Percentiles rank a stretch among this genome's conserved stretches.
phyloP scores from a whole-genome alignment of 768 basidiomycete genomes.

The Tricholomella constricta region DNA sequence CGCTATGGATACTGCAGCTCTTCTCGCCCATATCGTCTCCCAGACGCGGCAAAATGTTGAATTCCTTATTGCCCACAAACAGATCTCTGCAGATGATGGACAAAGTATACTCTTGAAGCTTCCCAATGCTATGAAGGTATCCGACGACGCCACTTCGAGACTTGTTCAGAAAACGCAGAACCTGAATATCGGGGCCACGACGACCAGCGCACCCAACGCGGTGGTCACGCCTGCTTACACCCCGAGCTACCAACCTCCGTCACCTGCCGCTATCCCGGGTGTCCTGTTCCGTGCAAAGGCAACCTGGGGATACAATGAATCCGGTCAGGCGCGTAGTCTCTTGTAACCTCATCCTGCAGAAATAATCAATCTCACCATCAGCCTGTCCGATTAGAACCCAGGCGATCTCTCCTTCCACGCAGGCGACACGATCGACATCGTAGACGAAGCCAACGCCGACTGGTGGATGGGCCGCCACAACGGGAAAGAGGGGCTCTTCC shows the following conservation, averaged over 20 bases:
- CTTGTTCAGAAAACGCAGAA: slow-evolving; percentile 10
- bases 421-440: slow-evolving; percentile 75
- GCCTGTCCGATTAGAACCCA: slow-evolving; percentile 48
- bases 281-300: slow-evolving; percentile 49
- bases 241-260: slow-evolving; percentile 1
- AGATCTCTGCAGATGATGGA: slow-evolving; percentile 48
- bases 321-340: slow-evolving; percentile 41
- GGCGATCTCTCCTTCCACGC: slow-evolving; percentile 73
- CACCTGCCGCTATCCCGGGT: slow-evolving; percentile 17
- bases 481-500: slow-evolving; percentile 72
- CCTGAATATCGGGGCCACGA: neutral
- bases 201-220: slow-evolving; percentile 12
- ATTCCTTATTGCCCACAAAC: slow-evolving; percentile 51
- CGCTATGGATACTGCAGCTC: slow-evolving; percentile 15
- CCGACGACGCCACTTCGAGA: neutral
- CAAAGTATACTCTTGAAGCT: slow-evolving; percentile 49
- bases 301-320: slow-evolving; percentile 67
- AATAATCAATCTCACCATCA: neutral
- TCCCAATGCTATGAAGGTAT: slow-evolving; percentile 9
- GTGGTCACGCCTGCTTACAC: slow-evolving; percentile 1
- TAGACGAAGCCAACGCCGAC: slow-evolving; percentile 72
- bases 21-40: slow-evolving; percentile 47
- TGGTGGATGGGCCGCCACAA: slow-evolving; percentile 84
- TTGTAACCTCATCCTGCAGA: neutral
- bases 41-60: slow-evolving; percentile 59